Evolutionary conservation across 805 yeast species (phyloP).

Genomic region (Kodamaea sagamina): DNA sequence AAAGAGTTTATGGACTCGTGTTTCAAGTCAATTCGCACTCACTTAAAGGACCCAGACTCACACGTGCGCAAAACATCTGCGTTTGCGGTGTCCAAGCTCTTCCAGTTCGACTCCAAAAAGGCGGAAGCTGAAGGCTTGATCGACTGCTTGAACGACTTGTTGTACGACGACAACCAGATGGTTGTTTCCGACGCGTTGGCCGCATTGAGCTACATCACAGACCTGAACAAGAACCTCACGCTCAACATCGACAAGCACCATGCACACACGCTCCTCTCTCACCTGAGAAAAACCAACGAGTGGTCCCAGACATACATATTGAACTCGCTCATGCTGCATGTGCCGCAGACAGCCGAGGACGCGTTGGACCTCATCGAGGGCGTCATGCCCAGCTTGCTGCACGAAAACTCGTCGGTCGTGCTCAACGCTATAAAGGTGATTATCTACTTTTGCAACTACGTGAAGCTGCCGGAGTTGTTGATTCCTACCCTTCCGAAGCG

Average conservation of each 20-base stretch:
- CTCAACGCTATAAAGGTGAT: slow-evolving; percentile 73
- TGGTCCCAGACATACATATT: slow-evolving; percentile 77
- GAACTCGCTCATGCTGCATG: slow-evolving; percentile 63
- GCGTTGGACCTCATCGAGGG: slow-evolving; percentile 66
- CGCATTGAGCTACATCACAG: slow-evolving; percentile 65
- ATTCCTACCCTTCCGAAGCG: slow-evolving; percentile 56
- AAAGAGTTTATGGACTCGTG: slow-evolving; percentile 53
- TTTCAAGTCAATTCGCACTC: slow-evolving; percentile 36
- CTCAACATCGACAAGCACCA: slow-evolving; percentile 53
- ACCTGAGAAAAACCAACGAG: slow-evolving; percentile 47
- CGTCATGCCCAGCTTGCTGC: slow-evolving; percentile 71
- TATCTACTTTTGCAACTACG: slow-evolving; percentile 72
- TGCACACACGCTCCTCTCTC: slow-evolving; percentile 38
- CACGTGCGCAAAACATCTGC: slow-evolving; percentile 71
- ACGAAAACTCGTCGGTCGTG: slow-evolving; percentile 79
- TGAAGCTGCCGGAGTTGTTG: slow-evolving; percentile 54
- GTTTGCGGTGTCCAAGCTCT: slow-evolving; percentile 65
- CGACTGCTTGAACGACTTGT: slow-evolving; percentile 48
- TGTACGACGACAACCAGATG: slow-evolving; percentile 57
- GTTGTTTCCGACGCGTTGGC: slow-evolving; percentile 76
- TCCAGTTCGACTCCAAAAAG: slow-evolving; percentile 53
- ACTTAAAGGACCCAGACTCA: slow-evolving; percentile 51
- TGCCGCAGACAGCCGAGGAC: slow-evolving; percentile 69
- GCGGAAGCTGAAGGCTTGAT: slow-evolving; percentile 48
- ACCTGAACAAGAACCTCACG: slow-evolving; percentile 49